Evolutionary conservation across 768 basidiomycete genomes (phyloP).

Genomic region (Phaeotremella skinneri): DNA sequence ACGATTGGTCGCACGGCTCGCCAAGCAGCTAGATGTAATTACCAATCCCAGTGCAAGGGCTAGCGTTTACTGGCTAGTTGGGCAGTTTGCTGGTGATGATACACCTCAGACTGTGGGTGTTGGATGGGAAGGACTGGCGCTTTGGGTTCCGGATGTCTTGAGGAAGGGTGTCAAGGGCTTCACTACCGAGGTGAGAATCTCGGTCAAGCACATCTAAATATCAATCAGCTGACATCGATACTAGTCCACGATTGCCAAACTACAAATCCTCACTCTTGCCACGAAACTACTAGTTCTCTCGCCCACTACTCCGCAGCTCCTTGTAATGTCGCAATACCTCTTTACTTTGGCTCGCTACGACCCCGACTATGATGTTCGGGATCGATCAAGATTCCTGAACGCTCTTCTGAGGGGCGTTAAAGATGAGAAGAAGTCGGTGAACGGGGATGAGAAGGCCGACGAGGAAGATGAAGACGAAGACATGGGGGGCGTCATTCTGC

Average conservation of each 20-base stretch:
- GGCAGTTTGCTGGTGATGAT: slow-evolving; percentile 66
- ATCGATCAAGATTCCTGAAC: slow-evolving; percentile 76
- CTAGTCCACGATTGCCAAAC: slow-evolving; percentile 67
- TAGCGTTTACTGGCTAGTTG: slow-evolving; percentile 88
- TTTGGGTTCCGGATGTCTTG: slow-evolving; percentile 86
- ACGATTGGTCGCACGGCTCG: slow-evolving; percentile 73
- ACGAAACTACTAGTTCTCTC: slow-evolving; percentile 73
- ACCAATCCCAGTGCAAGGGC: slow-evolving; percentile 76
- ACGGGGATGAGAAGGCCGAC: slow-evolving; percentile 15
- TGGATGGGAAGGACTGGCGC: slow-evolving; percentile 59
- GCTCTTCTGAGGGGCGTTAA: slow-evolving; percentile 64
- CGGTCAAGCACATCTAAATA: neutral
- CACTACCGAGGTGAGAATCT: slow-evolving; percentile 61
- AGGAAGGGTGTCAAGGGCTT: slow-evolving; percentile 76
- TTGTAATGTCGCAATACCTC: slow-evolving; percentile 59
- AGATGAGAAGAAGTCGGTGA: slow-evolving; percentile 19
- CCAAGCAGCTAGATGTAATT: slow-evolving; percentile 73
- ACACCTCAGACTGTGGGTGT: slow-evolving; percentile 18
- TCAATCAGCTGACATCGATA: neutral
- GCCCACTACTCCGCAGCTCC: slow-evolving; percentile 53
- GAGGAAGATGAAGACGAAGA: slow-evolving; percentile 54
- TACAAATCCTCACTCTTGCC: slow-evolving; percentile 80
- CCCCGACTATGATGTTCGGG: slow-evolving; percentile 80
- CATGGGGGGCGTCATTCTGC: slow-evolving; percentile 69
- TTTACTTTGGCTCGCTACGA: slow-evolving; percentile 86